phyloP scores from a whole-genome alignment of 1,284 basidiomycete species.

The Schizophyllum amplum region DNA sequence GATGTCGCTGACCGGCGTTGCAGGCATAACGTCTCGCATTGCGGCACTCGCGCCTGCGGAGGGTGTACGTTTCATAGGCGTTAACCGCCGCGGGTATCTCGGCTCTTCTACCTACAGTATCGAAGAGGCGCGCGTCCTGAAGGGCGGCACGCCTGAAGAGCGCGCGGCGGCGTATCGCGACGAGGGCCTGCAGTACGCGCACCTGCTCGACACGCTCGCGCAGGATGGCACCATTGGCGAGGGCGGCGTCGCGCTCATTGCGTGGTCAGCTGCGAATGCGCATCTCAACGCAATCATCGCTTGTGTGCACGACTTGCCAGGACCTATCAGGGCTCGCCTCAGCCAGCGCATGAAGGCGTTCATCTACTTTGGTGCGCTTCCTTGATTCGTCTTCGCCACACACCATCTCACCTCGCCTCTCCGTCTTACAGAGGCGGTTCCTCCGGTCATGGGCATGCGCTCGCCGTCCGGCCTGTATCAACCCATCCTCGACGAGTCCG shows the following conservation, averaged over 20 bases:
- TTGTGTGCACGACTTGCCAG: constrained; percentile 16
- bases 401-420: no score
- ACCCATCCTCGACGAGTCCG: no score
- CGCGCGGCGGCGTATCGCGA: constrained; percentile 16
- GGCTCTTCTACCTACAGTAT: constrained; percentile 15
- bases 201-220: no score
- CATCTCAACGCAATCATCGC: constrained; percentile 20
- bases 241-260: constrained; percentile 28
- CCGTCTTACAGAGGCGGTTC: no score
- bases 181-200: constrained; percentile 22
- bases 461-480: no score
- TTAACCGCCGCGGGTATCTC: constrained; percentile 20
- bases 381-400: no score
- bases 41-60: constrained; percentile 26
- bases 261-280: constrained; percentile 28
- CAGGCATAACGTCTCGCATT: constrained; percentile 30
- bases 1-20: not conserved
- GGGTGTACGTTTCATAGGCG: constrained; percentile 18
- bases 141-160: constrained; percentile 17
- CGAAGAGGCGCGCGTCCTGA: constrained; percentile 15
- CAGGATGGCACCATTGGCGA: constrained; percentile 1
- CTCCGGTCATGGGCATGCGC: no score
- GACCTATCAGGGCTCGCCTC: constrained; percentile 14
- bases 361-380: constrained; percentile 10
- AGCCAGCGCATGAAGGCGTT: constrained; percentile 16